Conservation (phyloP, 345 rosid species). For the Cardamine occulta region DNA sequence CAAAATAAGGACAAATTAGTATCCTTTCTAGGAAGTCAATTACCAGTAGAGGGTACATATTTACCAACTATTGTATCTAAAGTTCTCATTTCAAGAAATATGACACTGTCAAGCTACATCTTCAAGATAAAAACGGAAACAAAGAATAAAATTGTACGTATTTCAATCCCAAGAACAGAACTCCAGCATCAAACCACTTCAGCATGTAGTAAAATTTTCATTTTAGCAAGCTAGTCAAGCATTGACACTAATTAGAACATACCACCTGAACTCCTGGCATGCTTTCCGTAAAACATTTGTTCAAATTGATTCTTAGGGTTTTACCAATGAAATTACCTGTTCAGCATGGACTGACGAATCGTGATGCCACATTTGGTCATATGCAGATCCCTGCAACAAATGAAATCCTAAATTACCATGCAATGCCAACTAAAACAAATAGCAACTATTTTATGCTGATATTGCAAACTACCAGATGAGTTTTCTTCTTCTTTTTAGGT, state of each 20-base stretch:
- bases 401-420: slow-evolving; percentile 32
- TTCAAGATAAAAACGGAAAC: slow-evolving; percentile 20
- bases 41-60: slow-evolving; percentile 12
- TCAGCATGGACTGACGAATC: slow-evolving; percentile 67
- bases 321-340: slow-evolving; percentile 58
- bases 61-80: slow-evolving; percentile 11
- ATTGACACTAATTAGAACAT: slow-evolving; percentile 12
- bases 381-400: slow-evolving; percentile 73
- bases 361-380: slow-evolving; percentile 80
- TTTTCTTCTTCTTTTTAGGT: slow-evolving; percentile 92
- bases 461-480: slow-evolving; percentile 65
- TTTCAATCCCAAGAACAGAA: slow-evolving; percentile 8
- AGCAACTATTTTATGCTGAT: slow-evolving; percentile 29
- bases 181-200: slow-evolving; percentile 25
- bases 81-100: slow-evolving; percentile 21
- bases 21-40: slow-evolving; percentile 14
- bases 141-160: neutral
- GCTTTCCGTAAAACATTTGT: slow-evolving; percentile 4
- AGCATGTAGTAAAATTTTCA: slow-evolving; percentile 21
- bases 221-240: slow-evolving; percentile 23
- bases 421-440: slow-evolving; percentile 27
- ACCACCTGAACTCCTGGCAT: slow-evolving; percentile 17
- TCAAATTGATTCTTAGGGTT: slow-evolving; percentile 17
- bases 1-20: slow-evolving; percentile 39
- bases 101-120: slow-evolving; percentile 25